Conservation (phyloP, 2,329 filamentous ascomycete genomes). For the Immersiporthe knoxdaviesiana region DNA sequence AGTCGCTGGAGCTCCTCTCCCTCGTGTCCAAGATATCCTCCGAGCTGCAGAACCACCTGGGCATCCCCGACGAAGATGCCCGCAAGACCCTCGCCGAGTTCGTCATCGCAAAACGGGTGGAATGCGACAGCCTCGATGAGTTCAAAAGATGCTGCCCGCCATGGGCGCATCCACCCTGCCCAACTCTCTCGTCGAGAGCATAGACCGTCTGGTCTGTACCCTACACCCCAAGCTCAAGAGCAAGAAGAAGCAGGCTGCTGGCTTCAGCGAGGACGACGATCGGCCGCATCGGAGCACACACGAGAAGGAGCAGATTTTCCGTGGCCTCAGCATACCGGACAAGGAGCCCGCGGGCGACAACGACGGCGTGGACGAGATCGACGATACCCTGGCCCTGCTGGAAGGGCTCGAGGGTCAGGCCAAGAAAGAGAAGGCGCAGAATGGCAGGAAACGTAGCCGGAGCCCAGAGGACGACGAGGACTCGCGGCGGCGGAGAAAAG, state of each 20-base stretch:
- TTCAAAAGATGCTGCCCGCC: conserved; percentile 77
- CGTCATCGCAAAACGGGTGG: conserved; percentile 84
- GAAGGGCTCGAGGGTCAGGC: conserved; percentile 78
- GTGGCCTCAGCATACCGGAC: conserved; percentile 85
- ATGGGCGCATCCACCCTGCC: conserved; percentile 84
- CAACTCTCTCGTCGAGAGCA: conserved; percentile 82
- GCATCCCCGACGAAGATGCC: conserved; percentile 69
- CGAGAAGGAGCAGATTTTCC: conserved; percentile 86
- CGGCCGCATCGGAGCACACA: conserved; percentile 54
- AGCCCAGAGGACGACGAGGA: conserved; percentile 51
- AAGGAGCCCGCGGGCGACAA: conserved; percentile 53
- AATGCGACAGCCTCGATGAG: conserved; percentile 69
- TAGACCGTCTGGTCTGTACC: conserved; percentile 84
- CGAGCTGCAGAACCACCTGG: conserved; percentile 91
- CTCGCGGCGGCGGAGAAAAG: conserved; percentile 56
- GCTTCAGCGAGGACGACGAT: conserved; percentile 47
- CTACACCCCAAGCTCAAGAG: conserved; percentile 90
- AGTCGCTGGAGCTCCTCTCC: conserved; percentile 88
- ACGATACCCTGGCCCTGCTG: conserved; percentile 91
- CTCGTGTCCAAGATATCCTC: conserved; percentile 93
- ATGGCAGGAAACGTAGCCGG: conserved; percentile 41
- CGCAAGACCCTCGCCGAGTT: conserved; percentile 91
- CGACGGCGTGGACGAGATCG: conserved; percentile 67
- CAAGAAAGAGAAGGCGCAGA: conserved; percentile 40
- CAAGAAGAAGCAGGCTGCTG: conserved; percentile 45